A percentile compares a stretch with the other conserved stretches of the same genome.
phyloP scores from a whole-genome alignment of 257 asterid species.

The Solanum paucissectum region DNA sequence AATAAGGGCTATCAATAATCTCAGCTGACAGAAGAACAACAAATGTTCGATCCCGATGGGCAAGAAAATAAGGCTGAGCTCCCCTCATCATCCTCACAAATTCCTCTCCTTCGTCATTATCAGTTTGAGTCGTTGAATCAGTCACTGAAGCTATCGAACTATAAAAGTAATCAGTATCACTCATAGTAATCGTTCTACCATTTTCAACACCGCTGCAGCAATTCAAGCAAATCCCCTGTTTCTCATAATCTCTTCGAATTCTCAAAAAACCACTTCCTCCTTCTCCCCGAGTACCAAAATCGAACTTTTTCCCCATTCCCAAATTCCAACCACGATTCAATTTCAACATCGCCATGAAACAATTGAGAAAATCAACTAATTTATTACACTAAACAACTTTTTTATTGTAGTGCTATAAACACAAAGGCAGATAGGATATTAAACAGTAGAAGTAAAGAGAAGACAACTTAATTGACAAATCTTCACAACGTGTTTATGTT shows the following conservation, averaged over 20 bases:
- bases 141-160: background rate
- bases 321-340: background rate
- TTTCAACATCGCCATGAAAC: background rate
- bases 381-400: background rate
- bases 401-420: too few species aligned
- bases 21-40: conserved; percentile 39
- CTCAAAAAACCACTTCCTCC: background rate
- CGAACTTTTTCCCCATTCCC: background rate
- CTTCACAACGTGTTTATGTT: background rate
- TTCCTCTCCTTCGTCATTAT: background rate
- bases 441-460: background rate
- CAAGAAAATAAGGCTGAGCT: conserved; percentile 41
- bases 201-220: background rate
- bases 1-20: conserved; percentile 28
- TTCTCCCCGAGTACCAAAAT: background rate
- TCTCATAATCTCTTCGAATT: background rate
- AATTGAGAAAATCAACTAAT: background rate
- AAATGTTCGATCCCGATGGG: conserved; percentile 42
- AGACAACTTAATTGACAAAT: background rate
- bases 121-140: background rate
- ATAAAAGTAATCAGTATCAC: background rate
- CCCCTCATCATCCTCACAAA: conserved; percentile 50
- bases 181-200: background rate
- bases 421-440: background rate
- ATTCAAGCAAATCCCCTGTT: background rate